Evolutionary conservation across 2,329 filamentous ascomycete species (phyloP).

Genomic region (Beauveria scarabaeidicola): DNA sequence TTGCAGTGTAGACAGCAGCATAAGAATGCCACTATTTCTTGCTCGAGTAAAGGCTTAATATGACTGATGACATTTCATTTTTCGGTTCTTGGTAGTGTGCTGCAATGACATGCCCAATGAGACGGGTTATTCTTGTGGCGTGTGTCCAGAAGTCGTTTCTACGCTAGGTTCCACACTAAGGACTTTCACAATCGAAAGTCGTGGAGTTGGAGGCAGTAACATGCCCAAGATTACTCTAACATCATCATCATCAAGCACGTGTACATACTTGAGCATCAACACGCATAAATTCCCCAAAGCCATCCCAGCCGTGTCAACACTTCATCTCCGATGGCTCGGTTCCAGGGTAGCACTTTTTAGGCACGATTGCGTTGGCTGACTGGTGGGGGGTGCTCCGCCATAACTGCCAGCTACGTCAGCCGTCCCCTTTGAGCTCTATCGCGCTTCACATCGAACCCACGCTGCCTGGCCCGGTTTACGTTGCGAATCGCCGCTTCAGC

Average conservation of each 20-base stretch:
- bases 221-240: too few species aligned
- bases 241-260: too few species aligned
- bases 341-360: background rate
- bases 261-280: too few species aligned
- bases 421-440: constrained; percentile 3
- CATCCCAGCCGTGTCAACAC: too few species aligned
- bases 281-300: background rate
- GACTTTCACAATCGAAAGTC: too few species aligned
- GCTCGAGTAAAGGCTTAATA: background rate
- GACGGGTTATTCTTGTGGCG: too few species aligned
- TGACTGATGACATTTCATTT: too few species aligned
- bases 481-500: background rate
- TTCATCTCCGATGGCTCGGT: background rate
- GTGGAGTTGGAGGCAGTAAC: too few species aligned
- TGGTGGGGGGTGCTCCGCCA: constrained; percentile 6
- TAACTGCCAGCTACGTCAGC: constrained; percentile 3
- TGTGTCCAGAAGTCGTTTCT: too few species aligned
- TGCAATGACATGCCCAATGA: too few species aligned
- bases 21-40: background rate
- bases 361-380: background rate
- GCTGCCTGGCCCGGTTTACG: background rate
- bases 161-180: too few species aligned
- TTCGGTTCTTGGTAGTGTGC: too few species aligned
- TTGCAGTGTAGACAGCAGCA: background rate
- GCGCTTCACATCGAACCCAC: background rate